Evolutionary conservation across 306 rosid genomes (phyloP).

Genomic region (Dryas drummondii): DNA sequence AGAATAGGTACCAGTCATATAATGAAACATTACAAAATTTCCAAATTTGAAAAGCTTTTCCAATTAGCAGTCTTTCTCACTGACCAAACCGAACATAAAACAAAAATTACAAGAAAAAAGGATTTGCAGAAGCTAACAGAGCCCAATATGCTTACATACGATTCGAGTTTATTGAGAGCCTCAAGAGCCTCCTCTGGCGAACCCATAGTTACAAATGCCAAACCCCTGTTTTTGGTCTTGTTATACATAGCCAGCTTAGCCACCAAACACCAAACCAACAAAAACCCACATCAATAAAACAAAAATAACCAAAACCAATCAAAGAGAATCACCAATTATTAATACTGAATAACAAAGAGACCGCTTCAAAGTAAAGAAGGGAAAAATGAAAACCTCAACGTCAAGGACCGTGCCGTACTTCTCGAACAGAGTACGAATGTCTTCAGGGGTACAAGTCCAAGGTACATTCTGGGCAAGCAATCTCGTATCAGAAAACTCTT

Average conservation of each 20-base stretch:
- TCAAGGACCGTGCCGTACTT: slow-evolving; percentile 69
- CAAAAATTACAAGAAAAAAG: neutral
- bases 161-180: slow-evolving; percentile 65
- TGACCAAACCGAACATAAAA: neutral
- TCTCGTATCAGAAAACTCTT: slow-evolving; percentile 53
- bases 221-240: slow-evolving; percentile 75
- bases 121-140: neutral
- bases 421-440: slow-evolving; percentile 71
- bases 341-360: neutral
- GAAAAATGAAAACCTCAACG: slow-evolving; percentile 58
- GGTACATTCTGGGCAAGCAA: slow-evolving; percentile 89
- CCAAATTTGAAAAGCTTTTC: neutral
- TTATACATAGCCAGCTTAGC: slow-evolving; percentile 74
- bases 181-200: slow-evolving; percentile 79
- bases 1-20: neutral
- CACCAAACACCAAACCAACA: slow-evolving; percentile 17
- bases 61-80: neutral
- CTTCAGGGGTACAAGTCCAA: slow-evolving; percentile 82
- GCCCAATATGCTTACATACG: slow-evolving; percentile 58
- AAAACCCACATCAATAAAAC: slow-evolving; percentile 26
- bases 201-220: slow-evolving; percentile 95
- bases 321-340: neutral
- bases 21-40: neutral
- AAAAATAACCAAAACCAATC: slow-evolving; percentile 5
- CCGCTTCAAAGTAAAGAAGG: neutral